Evolutionary conservation across 371 early-diverging fungal genomes (phyloP).

Genomic region (Mortierella sp.): DNA sequence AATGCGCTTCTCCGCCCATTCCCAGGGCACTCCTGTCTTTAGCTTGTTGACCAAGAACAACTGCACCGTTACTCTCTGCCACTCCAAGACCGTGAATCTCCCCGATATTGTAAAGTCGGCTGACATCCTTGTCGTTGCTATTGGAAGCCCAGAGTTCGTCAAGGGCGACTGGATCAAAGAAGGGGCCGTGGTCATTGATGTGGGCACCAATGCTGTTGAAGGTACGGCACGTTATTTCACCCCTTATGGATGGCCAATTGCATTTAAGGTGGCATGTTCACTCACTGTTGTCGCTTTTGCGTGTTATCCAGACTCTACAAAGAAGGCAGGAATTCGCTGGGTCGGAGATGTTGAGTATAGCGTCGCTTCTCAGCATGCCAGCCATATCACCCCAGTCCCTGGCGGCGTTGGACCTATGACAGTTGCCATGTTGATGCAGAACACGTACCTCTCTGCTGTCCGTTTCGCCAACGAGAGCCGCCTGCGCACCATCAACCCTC

Average conservation of each 20-base stretch:
- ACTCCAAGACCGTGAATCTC: conserved; percentile 82
- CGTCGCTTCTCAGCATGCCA: conserved; percentile 72
- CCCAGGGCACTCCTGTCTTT: conserved; percentile 85
- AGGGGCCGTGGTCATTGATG: conserved; percentile 94
- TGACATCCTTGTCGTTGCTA: conserved; percentile 91
- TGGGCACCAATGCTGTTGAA: conserved; percentile 90
- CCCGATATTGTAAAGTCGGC: conserved; percentile 75
- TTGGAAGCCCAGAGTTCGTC: conserved; percentile 82
- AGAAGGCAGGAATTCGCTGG: conserved; percentile 90
- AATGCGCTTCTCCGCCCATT: too few species aligned
- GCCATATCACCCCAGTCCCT: conserved; percentile 93
- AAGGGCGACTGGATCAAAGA: conserved; percentile 93
- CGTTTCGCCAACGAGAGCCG: conserved; percentile 62
- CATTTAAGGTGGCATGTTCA: too few species aligned
- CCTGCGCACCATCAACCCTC: conserved; percentile 32
- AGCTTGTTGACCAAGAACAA: conserved; percentile 80
- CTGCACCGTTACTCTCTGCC: conserved; percentile 94
- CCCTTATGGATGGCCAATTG: too few species aligned
- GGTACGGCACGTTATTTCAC: conserved; percentile 52
- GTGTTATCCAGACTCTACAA: conserved; percentile 71
- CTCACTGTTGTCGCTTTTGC: too few species aligned
- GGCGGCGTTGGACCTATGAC: conserved; percentile 99
- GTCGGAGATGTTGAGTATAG: conserved; percentile 94
- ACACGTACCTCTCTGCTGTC: conserved; percentile 83
- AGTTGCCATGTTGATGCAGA: conserved; percentile 93